Evolutionary conservation across 2,329 filamentous ascomycete genomes (phyloP).

Genomic region (Moelleriella libera): DNA sequence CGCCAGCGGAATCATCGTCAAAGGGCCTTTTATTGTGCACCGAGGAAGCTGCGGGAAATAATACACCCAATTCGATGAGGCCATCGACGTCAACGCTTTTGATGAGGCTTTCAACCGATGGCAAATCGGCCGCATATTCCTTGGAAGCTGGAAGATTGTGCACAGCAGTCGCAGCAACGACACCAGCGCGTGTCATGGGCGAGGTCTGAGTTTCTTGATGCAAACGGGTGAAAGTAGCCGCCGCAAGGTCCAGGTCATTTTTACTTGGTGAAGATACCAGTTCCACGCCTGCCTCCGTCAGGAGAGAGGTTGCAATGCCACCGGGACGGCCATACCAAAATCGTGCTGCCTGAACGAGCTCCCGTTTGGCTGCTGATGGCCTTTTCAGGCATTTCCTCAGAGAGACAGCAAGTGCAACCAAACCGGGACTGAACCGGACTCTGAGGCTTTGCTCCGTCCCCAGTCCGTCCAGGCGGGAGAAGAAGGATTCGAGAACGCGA

Average conservation of each 20-base stretch:
- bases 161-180: constrained; percentile 69
- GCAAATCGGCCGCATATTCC: constrained; percentile 40
- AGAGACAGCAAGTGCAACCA: constrained; percentile 67
- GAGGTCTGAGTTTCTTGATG: constrained; percentile 53
- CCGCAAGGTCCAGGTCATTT: constrained; percentile 56
- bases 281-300: constrained; percentile 70
- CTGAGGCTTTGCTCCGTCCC: constrained; percentile 43
- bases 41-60: constrained; percentile 19
- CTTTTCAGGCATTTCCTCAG: constrained; percentile 68
- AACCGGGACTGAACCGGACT: constrained; percentile 68
- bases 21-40: constrained; percentile 33
- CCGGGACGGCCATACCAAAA: constrained; percentile 59
- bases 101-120: constrained; percentile 47
- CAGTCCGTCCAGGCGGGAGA: constrained; percentile 55
- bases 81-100: constrained; percentile 43
- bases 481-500: constrained; percentile 59
- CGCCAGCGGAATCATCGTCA: constrained; percentile 16
- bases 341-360: constrained; percentile 64
- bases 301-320: constrained; percentile 41
- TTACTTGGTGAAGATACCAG: constrained; percentile 61
- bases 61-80: constrained; percentile 54
- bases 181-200: constrained; percentile 59
- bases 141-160: constrained; percentile 41
- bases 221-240: constrained; percentile 65
- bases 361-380: constrained; percentile 53